These are phyloP conservation scores for Cercospora citrullina DNA, from an alignment of 2,329 filamentous ascomycete species.

Conservation along the genomic window DNA sequence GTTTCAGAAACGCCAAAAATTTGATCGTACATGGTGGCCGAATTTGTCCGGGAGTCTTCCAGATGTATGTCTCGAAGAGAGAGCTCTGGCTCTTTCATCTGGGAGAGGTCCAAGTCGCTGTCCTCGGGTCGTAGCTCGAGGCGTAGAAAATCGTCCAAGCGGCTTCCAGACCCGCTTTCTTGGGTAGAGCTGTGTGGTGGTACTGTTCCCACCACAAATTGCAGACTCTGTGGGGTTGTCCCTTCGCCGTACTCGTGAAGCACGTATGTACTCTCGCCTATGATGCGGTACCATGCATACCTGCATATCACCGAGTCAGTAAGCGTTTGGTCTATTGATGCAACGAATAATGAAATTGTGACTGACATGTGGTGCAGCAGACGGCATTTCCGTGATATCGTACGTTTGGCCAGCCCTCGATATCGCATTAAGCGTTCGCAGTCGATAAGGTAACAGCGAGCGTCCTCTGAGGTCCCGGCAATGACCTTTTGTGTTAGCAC, in stretches of 20 bases:
- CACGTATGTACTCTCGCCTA: slow-evolving; percentile 30
- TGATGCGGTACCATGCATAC: slow-evolving; percentile 42
- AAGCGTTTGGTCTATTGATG: background rate
- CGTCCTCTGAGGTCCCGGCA: slow-evolving; percentile 34
- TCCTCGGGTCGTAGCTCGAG: slow-evolving; percentile 40
- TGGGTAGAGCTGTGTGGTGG: background rate
- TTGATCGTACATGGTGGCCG: slow-evolving; percentile 43
- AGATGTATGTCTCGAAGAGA: slow-evolving; percentile 45
- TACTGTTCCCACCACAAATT: background rate
- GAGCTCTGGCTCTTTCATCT: slow-evolving; percentile 39
- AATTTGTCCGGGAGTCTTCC: slow-evolving; percentile 39
- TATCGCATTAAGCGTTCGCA: slow-evolving; percentile 43
- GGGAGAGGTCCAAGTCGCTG: slow-evolving; percentile 43
- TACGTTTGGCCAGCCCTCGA: slow-evolving; percentile 40
- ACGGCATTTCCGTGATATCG: slow-evolving; percentile 41
- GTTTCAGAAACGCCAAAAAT: slow-evolving; percentile 49
- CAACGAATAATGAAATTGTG: too few species aligned
- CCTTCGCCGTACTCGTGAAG: slow-evolving; percentile 29
- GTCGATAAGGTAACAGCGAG: slow-evolving; percentile 42
- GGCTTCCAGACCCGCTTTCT: slow-evolving; percentile 14
- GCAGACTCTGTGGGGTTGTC: background rate
- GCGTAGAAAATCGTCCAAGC: slow-evolving; percentile 45
- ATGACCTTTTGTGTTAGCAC: slow-evolving; percentile 10
- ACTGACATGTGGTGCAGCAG: slow-evolving; percentile 42
- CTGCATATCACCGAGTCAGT: background rate